Base-by-base conservation (phyloP, 2,329 filamentous ascomycete species). In the Fusarium albosuccineum region DNA sequence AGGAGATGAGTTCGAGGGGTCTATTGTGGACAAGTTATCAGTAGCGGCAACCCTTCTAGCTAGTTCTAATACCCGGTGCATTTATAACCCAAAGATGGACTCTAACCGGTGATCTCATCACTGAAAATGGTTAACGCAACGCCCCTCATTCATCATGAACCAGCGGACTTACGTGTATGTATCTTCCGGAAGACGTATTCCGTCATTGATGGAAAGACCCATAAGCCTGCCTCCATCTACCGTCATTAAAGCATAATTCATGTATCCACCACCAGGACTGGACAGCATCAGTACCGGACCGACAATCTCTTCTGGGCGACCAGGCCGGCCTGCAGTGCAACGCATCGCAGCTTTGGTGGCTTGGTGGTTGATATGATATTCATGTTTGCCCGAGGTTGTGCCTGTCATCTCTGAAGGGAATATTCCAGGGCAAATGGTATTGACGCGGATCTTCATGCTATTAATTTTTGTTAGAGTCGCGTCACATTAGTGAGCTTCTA, bases 351-450 rank as follows among this genome's bases (percentile, higher is more conserved):
- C 42, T 26, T 45, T 45, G 16, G 42, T 45, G 17, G 42, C 42
- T 16, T 45, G 42, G 42, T 45, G 22, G 42, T 45, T 45, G 42
- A 45, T 45, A 22, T 45, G n/a, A 22, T 45, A 45, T 26, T 45
- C 42, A 22, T 45, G 42, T 11, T 45, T 45, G 42, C 16, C 42
- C 5, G 42, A 26, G 8, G 42, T 45, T 13, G 27, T 30, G 42
- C 42, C 42, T 22, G 42, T 45, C 42, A 45, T 45, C 13, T 45
- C 42, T 29, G 42, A 45, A 9, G 42, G 42, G 42, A 45, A 45
- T 14, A 45, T 45, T n/a, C 42, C 42, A 14, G 42, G 42, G 42
- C 42, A 45, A 22, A 45, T 30, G 27, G 42, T 45, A 22, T 45
- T 45, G 17, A 45, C 42, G 8, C 42, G 17, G 27, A 45, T 45